These are phyloP conservation scores for Euphorbia pulcherrima DNA, from an alignment of 345 rosid species.

Conservation along the genomic window DNA sequence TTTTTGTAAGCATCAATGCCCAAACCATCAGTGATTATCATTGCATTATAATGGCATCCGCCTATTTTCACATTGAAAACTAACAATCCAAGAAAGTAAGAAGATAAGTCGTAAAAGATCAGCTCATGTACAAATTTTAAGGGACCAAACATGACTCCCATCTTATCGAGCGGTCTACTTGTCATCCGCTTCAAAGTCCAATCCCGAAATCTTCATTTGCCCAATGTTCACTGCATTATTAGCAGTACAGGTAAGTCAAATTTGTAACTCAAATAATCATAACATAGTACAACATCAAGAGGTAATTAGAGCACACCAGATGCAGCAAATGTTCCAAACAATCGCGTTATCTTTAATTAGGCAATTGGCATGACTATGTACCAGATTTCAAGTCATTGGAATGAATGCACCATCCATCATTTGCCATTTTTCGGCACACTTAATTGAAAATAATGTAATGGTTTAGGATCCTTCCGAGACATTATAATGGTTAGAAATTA, in stretches of 20 bases:
- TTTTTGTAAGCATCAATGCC: no score
- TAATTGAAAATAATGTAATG: neutral
- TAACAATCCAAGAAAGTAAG: no score
- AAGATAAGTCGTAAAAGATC: no score
- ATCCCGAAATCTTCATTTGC: constrained; percentile 61
- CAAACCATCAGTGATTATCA: no score
- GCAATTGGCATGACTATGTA: neutral
- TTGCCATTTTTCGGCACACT: neutral
- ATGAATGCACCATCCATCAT: neutral
- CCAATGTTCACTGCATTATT: constrained; percentile 66
- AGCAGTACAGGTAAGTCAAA: neutral
- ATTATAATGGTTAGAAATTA: no score
- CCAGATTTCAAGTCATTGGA: neutral
- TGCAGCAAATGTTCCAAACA: neutral
- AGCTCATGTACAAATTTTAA: neutral
- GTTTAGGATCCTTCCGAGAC: no score
- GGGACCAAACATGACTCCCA: neutral
- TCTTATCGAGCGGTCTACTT: constrained; percentile 20
- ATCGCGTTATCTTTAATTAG: neutral
- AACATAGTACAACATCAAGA: neutral
- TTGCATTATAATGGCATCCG: no score
- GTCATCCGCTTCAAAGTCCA: constrained; percentile 51
- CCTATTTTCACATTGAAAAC: no score
- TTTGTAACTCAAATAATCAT: neutral
- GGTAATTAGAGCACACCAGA: neutral